phyloP scores from a whole-genome alignment of 2,329 filamentous ascomycete genomes.

The Fusarium multiceps region DNA sequence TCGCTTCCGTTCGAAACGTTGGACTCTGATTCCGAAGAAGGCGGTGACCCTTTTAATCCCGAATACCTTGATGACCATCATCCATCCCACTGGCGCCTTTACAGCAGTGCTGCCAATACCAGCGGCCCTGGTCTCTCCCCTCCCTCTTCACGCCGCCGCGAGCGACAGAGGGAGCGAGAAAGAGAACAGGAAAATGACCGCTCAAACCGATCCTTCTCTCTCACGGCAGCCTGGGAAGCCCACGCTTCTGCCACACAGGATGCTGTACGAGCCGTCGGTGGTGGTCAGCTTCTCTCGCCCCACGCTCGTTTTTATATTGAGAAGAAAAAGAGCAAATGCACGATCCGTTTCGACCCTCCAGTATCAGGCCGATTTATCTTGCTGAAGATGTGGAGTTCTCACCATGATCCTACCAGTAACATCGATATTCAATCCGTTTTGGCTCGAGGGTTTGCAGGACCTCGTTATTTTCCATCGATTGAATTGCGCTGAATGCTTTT shows the following conservation, averaged over 20 bases:
- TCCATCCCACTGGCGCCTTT: constrained; percentile 41
- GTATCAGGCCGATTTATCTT: constrained; percentile 86
- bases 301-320: constrained; percentile 88
- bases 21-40: constrained; percentile 52
- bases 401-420: constrained; percentile 71
- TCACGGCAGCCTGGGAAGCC: constrained; percentile 57
- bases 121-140: constrained; percentile 29
- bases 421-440: constrained; percentile 92
- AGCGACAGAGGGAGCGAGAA: constrained; percentile 37
- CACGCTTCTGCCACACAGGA: constrained; percentile 67
- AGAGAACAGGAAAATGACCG: constrained; percentile 31
- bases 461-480: constrained; percentile 81
- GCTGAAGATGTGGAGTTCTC: constrained; percentile 89
- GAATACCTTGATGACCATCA: constrained; percentile 46
- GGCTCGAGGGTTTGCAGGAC: constrained; percentile 85
- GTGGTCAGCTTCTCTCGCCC: constrained; percentile 73
- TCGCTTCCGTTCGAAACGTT: constrained; percentile 66
- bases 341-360: constrained; percentile 84
- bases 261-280: constrained; percentile 66
- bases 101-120: constrained; percentile 32
- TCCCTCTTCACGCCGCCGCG: constrained; percentile 24
- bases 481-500: constrained; percentile 61
- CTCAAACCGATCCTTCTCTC: constrained; percentile 37
- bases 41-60: constrained; percentile 43
- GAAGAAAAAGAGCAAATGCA: constrained; percentile 84